A percentile compares a stretch with the other conserved stretches of the same genome.
phyloP scores from a whole-genome alignment of 345 rosid species.

The Bruguiera parviflora region DNA sequence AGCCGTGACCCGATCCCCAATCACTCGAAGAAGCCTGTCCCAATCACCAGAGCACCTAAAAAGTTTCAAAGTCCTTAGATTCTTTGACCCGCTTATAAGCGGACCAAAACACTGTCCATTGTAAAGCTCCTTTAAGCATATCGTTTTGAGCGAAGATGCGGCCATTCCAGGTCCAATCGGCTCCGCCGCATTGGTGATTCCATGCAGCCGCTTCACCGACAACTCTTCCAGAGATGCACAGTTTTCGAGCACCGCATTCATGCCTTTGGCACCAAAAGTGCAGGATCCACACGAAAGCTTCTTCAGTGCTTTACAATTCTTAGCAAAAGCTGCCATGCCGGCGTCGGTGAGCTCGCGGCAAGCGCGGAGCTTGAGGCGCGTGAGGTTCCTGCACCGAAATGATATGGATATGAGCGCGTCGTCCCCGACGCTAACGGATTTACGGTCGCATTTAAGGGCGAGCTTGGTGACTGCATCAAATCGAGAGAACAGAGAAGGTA shows the following conservation, averaged over 20 bases:
- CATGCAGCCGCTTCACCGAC: constrained; percentile 43
- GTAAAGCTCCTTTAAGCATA: constrained; percentile 44
- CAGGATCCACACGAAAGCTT: constrained; percentile 43
- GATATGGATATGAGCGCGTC: constrained; percentile 40
- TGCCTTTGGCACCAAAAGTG: constrained; percentile 31
- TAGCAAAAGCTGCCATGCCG: constrained; percentile 58
- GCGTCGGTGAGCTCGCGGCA: constrained; percentile 66
- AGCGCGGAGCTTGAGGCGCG: constrained; percentile 65
- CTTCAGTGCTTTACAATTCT: constrained; percentile 60
- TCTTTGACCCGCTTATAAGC: constrained; percentile 21
- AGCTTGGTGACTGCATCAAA: constrained; percentile 37
- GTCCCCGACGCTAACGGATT: constrained; percentile 35
- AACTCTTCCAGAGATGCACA: constrained; percentile 40
- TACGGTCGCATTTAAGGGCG: constrained; percentile 48
- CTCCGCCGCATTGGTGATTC: not conserved
- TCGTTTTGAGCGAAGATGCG: constrained; percentile 2
- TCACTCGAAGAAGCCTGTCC: constrained; percentile 33
- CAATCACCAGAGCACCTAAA: constrained; percentile 50
- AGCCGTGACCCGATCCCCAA: constrained; percentile 12
- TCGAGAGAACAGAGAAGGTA: constrained; percentile 33
- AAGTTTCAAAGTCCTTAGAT: constrained; percentile 24
- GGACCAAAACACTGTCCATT: constrained; percentile 40
- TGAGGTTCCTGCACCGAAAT: constrained; percentile 50
- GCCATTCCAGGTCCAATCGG: not conserved
- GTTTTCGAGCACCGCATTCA: constrained; percentile 32